Evolutionary conservation across 805 yeast species (phyloP), one percentile per base, ranked within the genome.

Genomic region (Wickerhamiella dianesei): DNA sequence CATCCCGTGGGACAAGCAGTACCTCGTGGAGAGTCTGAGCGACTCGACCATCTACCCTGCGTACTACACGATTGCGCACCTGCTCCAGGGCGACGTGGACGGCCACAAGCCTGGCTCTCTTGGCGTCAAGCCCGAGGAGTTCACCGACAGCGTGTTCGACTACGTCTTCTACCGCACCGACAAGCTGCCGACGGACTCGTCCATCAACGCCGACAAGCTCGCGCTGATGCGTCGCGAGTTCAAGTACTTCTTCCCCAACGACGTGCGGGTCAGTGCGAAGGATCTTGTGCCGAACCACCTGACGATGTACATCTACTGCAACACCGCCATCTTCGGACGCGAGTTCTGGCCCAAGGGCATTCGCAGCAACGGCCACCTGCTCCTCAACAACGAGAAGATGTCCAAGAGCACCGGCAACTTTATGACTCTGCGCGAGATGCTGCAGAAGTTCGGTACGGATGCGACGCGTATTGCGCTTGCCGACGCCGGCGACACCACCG

Each of bases 331-430:
- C 48, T 92, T 92, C 82, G 92, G 92, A 46, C 81, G 79, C 71
- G 72, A 74, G 58, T 77, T 75, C 72, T 92, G 97, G 97, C 98
- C 97, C 52, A 74, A 67, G 57, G 96, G 96, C 64, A 75, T 92
- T 53, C 81, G 98, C 68, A 83, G 84, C 53, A 92, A 92, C 60
- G 98, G 98, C 56, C 98, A 92, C 64, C 76, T 92, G 69, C 67
- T 92, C 73, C 76, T 92, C 65, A 92, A 92, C 71, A 89, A 92
- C 64, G 92, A 89, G 58, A 92, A 92, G 75, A 92, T 92, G 98
- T 80, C 96, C 47, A 92, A 92, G 67, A 82, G 95, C 29, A 89
- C 97, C 29, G 98, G 98, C 68, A 92, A 92, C 71, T 92, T 92
- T 64, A 73, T 85, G 79, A 92, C 97, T 44, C 72, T 92, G 64